These are phyloP conservation scores for Basidiobolus meristosporus DNA, from an alignment of 371 early-diverging fungal species.

Conservation along the genomic window DNA sequence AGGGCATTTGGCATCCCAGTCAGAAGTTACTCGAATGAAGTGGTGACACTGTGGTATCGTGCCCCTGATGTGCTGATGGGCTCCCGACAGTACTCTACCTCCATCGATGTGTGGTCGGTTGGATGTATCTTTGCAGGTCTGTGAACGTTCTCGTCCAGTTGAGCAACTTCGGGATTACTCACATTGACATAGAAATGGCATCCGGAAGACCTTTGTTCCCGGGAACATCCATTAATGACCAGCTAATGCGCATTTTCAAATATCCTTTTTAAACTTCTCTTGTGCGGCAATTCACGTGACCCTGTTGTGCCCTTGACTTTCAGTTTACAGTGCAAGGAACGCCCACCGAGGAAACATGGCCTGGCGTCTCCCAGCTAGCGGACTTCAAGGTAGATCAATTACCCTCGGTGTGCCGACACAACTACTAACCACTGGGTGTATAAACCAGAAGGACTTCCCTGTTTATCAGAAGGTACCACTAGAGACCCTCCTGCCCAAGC, in stretches of 20 bases:
- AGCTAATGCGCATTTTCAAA: constrained; percentile 75
- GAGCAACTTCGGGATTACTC: background rate
- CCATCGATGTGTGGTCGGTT: constrained; percentile 98
- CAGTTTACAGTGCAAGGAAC: constrained; percentile 54
- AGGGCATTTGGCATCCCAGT: constrained; percentile 95
- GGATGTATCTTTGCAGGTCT: constrained; percentile 91
- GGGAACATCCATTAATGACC: constrained; percentile 78
- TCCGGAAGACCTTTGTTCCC: constrained; percentile 92
- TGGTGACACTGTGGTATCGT: constrained; percentile 87
- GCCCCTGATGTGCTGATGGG: constrained; percentile 99
- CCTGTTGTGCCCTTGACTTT: constrained; percentile 5
- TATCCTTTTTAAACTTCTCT: constrained; percentile 11
- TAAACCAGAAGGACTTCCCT: constrained; percentile 39
- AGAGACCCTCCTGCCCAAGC: constrained; percentile 54
- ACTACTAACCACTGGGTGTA: constrained; percentile 8
- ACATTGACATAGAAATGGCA: constrained; percentile 66
- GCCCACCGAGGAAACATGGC: constrained; percentile 81
- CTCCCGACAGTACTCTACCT: constrained; percentile 87
- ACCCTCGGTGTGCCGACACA: constrained; percentile 6
- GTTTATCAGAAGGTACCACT: constrained; percentile 42
- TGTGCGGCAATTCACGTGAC: background rate
- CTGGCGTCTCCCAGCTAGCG: constrained; percentile 74
- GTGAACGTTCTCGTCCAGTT: background rate
- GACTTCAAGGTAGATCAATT: constrained; percentile 43
- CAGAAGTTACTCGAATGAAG: constrained; percentile 93